Conservation (phyloP, 345 rosid genomes). For the Citrus unshiu region DNA sequence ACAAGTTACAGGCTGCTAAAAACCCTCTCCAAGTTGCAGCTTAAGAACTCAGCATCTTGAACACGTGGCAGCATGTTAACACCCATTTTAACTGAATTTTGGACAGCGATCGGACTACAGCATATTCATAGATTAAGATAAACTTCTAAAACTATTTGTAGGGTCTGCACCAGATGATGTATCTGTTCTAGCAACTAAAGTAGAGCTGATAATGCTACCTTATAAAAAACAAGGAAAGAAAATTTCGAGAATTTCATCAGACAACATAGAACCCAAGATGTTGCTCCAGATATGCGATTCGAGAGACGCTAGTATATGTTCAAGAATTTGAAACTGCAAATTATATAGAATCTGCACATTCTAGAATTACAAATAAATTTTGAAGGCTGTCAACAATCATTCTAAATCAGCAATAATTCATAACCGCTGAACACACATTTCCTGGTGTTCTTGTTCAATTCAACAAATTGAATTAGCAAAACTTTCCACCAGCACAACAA, state of each 20-base stretch:
- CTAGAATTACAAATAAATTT: constrained; percentile 3
- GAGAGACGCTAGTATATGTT: background rate
- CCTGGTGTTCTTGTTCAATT: background rate
- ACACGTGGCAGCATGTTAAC: background rate
- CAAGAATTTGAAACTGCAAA: constrained; percentile 2
- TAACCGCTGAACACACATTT: background rate
- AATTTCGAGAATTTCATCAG: background rate
- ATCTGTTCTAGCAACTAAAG: background rate
- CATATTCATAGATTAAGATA: background rate
- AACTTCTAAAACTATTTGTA: background rate
- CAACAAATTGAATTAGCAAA: constrained; percentile 8
- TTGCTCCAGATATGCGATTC: background rate
- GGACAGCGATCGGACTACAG: background rate
- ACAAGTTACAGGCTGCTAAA: too few relatives aligned
- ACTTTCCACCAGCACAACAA: constrained; percentile 17
- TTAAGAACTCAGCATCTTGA: background rate
- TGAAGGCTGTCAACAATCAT: background rate
- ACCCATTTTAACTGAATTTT: background rate
- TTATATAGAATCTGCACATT: background rate
- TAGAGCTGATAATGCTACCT: background rate
- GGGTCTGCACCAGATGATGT: background rate
- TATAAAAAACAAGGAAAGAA: background rate
- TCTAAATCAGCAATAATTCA: background rate
- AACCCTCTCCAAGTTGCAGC: background rate
- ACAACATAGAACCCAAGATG: background rate